phyloP scores from a whole-genome alignment of 1,284 basidiomycete species.

The Rugosomyces carneus region DNA sequence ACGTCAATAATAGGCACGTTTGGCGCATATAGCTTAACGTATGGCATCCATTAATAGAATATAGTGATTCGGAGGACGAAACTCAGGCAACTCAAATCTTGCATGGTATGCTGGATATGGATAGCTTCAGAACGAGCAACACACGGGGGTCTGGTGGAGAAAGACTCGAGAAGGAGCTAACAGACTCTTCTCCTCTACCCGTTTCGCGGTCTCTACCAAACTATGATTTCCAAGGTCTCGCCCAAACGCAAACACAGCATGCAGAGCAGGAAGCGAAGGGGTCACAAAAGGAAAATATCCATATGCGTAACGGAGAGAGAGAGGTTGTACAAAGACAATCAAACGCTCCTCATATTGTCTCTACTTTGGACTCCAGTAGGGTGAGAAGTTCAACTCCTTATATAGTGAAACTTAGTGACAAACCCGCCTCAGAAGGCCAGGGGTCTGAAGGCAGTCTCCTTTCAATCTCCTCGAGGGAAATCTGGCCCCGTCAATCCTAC shows the following conservation, averaged over 20 bases:
- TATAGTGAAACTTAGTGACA: slow-evolving; percentile 10
- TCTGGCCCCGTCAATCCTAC: slow-evolving; percentile 1
- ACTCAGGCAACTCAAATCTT: slow-evolving; percentile 40
- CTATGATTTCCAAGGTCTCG: slow-evolving; percentile 53
- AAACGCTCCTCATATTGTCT: slow-evolving; percentile 8
- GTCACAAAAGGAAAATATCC: slow-evolving; percentile 49
- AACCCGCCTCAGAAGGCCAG: slow-evolving; percentile 18
- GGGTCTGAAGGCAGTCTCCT: slow-evolving; percentile 25
- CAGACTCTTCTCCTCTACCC: slow-evolving; percentile 29
- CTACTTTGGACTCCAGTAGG: slow-evolving; percentile 17
- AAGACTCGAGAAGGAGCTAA: slow-evolving; percentile 23
- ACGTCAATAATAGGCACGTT: slow-evolving; percentile 16
- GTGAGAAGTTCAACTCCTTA: slow-evolving; percentile 9
- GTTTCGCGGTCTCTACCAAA: slow-evolving; percentile 27
- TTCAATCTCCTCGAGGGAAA: slow-evolving; percentile 22
- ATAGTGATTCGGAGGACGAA: slow-evolving; percentile 29
- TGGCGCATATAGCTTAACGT: background rate
- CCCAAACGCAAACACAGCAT: slow-evolving; percentile 44
- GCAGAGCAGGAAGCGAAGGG: slow-evolving; percentile 30
- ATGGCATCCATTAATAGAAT: background rate
- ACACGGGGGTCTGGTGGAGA: slow-evolving; percentile 13
- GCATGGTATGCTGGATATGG: slow-evolving; percentile 26
- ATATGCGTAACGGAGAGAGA: slow-evolving; percentile 14
- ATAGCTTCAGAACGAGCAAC: slow-evolving; percentile 16
- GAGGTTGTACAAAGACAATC: slow-evolving; percentile 10